Evolutionary conservation across 768 basidiomycete genomes (phyloP).

Genomic region (Cystofilobasidium macerans): DNA sequence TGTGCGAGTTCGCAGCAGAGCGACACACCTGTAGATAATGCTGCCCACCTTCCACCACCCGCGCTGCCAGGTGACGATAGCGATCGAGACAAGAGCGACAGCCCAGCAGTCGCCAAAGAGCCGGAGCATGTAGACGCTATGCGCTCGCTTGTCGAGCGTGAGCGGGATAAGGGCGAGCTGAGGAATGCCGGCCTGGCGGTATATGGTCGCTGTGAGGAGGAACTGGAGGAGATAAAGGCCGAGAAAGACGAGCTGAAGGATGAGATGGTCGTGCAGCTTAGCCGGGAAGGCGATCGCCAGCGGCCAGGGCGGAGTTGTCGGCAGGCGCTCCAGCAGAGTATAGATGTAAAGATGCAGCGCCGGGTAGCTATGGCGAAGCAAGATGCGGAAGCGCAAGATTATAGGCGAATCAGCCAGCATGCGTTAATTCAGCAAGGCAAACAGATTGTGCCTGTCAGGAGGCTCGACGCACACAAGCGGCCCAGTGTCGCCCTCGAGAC

Average conservation of each 20-base stretch:
- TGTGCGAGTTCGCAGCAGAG: no score
- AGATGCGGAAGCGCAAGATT: not conserved
- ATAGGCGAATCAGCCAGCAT: no score
- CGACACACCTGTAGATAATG: constrained; percentile 59
- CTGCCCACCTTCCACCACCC: constrained; percentile 54
- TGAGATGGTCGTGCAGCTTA: constrained; percentile 46
- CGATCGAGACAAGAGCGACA: constrained; percentile 50
- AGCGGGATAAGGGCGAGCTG: constrained; percentile 44
- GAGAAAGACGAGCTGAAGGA: constrained; percentile 52
- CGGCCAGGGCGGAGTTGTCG: constrained; percentile 51
- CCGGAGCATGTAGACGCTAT: constrained; percentile 82
- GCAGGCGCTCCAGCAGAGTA: constrained; percentile 51
- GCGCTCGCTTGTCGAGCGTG: constrained; percentile 79
- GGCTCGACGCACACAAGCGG: constrained; percentile 67
- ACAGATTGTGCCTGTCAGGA: no score
- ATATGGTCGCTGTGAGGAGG: constrained; percentile 56
- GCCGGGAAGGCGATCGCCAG: constrained; percentile 48
- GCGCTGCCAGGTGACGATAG: constrained; percentile 51
- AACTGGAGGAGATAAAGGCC: constrained; percentile 60
- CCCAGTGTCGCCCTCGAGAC: constrained; percentile 79
- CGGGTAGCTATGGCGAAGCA: constrained; percentile 57
- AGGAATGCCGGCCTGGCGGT: constrained; percentile 38
- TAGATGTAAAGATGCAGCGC: constrained; percentile 85
- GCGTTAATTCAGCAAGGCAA: not conserved
- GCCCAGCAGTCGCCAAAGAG: constrained; percentile 95